Conservation (phyloP, 306 rosid species). For the Pueraria montana region DNA sequence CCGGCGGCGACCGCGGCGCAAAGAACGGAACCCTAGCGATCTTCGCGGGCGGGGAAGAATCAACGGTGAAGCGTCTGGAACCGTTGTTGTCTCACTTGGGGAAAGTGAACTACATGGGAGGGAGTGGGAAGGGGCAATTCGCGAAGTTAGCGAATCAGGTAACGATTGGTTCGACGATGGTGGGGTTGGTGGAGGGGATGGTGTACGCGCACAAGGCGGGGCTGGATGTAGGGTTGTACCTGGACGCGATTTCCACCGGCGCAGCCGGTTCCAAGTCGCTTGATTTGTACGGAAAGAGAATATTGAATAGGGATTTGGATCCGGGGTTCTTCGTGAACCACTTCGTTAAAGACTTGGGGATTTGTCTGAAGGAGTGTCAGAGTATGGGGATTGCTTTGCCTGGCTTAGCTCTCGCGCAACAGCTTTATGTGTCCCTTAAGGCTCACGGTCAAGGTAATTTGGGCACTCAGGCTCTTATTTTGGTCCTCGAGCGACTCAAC, state of each 20-base stretch:
- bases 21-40: constrained; percentile 76
- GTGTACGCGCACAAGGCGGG: constrained; percentile 86
- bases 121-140: constrained; percentile 86
- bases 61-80: constrained; percentile 38
- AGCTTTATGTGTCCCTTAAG: constrained; percentile 78
- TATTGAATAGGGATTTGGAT: constrained; percentile 79
- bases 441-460: constrained; percentile 87
- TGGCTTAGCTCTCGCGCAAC: constrained; percentile 93
- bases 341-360: constrained; percentile 87
- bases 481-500: constrained; percentile 87
- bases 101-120: constrained; percentile 89
- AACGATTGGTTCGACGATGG: constrained; percentile 81
- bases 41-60: constrained; percentile 81
- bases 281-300: constrained; percentile 70
- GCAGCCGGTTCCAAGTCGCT: constrained; percentile 81
- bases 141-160: constrained; percentile 91
- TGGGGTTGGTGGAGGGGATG: constrained; percentile 92
- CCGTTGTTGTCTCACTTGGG: constrained; percentile 71
- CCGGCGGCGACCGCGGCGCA: constrained; percentile 94
- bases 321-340: constrained; percentile 87
- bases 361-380: constrained; percentile 90
- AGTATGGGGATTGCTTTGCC: constrained; percentile 84
- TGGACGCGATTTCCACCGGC: constrained; percentile 78
- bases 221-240: constrained; percentile 68
- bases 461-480: constrained; percentile 79